Evolutionary conservation across 225 moss, liverwort and hornwort species (phyloP), one percentile per base, ranked within the genome.

Genomic region (Bryoerythrophyllum caledonicum): DNA sequence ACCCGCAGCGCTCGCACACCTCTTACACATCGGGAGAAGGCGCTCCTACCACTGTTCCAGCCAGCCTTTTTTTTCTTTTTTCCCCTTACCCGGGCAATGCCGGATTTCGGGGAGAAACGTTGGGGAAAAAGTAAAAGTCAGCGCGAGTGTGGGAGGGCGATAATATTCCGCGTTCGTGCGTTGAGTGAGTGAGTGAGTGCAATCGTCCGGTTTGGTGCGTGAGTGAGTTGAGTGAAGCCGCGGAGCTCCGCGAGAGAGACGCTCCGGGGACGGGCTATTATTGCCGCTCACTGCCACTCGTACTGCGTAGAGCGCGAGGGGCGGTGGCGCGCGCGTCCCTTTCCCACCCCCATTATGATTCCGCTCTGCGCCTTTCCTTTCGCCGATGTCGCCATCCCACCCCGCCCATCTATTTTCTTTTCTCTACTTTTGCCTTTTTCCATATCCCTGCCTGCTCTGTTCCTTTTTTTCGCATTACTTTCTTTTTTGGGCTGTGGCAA

Each of bases 331-430:
- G 14, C 52, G 13, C 13, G 43, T 32, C 58, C 54, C 60, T 65
- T 75, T 67, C 66, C 67, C 59, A 15, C 48, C 67, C 83, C 72
- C 62, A 40, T 68, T 63, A 72, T 73, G 77, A 72, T 80, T 59
- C 81, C 30, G 17, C 63, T 34, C 59, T 27, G 46, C 6, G 41
- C 30, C 32, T 24, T 70, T 40, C 38, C 70, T 70, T 40, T 70
- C 70, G 7, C 71, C 5, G n/a, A n/a, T 54, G 67, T 71, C 71
- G 55, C 79, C 55, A 55, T 67, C 78, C 35, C 70, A 52, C 64
- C 59, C 19, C 44, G 7, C 60, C 27, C 81, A 49, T 63, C 73
- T 62, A 61, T 70, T 60, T 60, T 16, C 3, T n/a, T n/a, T n/a
- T n/a, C 9, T 2, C 3, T 2, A 5, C 3, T 4, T 32, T 23